Evolutionary conservation across 305 asterid genomes (phyloP), one percentile per base, ranked within the genome.

Genomic region (Rubia tinctorum): DNA sequence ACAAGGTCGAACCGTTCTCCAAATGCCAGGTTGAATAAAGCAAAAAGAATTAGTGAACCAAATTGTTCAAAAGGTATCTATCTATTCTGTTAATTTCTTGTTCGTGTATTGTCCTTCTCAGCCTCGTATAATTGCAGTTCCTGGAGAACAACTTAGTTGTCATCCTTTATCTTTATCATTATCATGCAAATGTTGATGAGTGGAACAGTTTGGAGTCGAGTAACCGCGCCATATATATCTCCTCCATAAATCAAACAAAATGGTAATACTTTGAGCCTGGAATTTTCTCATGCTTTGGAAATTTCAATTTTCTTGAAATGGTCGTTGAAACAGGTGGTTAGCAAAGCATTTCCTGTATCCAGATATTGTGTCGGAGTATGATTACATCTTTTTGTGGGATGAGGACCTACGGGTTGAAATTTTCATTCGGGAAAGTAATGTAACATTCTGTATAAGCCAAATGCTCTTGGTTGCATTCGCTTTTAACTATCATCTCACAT

Each of bases 281-380:
- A 15, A 6, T 42, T 66, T 2, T 59, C 47, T 40, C 30, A 23
- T 8, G 58, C 39, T 62, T 53, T 67, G 55, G 17, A 22, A 20
- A 22, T 14, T 47, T 69, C 22, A 37, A 45, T 66, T 1, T 73
- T 34, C 27, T 8, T 78, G 6, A 79, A 59, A 23, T 25, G 6
- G 4, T 20, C 44, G 27, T 79, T 76, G 75, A 47, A 23, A 42
- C 73, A 93, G 98, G 98, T 93, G 98, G 98, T 93, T 89, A 53
- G 96, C 97, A 25, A 93, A 93, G 73, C 95, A 98, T 18, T 94
- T 94, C 77, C 87, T 94, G 15, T 98, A 94, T 84, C 99, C 99
- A 4, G 97, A 88, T 78, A 90, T 94, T 62, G 96, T 94, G 80
- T 84, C 92, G 27, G 97, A 89, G 34, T 94, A 94, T 20, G 97